Evolutionary conservation across 2,329 filamentous ascomycete species (phyloP).

Genomic region (Alternaria sp.): DNA sequence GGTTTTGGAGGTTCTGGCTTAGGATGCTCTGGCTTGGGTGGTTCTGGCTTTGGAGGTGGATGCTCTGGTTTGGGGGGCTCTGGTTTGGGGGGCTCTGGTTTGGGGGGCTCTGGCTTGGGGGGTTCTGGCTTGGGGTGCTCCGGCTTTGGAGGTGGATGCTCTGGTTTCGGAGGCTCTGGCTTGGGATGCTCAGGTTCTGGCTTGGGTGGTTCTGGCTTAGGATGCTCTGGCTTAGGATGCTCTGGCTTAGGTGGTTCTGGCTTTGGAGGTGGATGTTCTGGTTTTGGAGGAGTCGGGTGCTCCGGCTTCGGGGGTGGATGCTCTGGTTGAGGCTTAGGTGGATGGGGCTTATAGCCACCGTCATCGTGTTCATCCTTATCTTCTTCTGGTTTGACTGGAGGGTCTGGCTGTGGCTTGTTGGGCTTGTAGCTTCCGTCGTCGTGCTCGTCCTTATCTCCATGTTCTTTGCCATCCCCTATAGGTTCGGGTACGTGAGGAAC

Average conservation of each 20-base stretch:
- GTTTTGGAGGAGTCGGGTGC: neutral
- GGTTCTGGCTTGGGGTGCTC: neutral
- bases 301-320: conserved; percentile 1
- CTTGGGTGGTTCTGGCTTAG: no score
- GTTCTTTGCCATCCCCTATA: neutral
- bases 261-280: neutral
- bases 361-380: neutral
- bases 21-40: no score
- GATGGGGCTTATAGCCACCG: neutral
- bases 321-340: neutral
- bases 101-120: neutral
- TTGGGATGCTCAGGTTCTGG: no score
- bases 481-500: neutral
- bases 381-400: neutral
- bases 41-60: neutral
- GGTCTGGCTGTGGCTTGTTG: neutral
- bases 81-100: neutral
- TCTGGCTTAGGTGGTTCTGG: neutral
- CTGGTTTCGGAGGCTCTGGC: no score
- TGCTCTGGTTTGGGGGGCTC: no score
- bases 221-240: neutral
- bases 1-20: no score
- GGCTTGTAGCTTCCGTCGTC: neutral
- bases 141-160: no score
- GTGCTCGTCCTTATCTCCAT: conserved; percentile 1